phyloP scores from a whole-genome alignment of 352 stramenopile genomes.

The Aphanomyces stellatus region DNA sequence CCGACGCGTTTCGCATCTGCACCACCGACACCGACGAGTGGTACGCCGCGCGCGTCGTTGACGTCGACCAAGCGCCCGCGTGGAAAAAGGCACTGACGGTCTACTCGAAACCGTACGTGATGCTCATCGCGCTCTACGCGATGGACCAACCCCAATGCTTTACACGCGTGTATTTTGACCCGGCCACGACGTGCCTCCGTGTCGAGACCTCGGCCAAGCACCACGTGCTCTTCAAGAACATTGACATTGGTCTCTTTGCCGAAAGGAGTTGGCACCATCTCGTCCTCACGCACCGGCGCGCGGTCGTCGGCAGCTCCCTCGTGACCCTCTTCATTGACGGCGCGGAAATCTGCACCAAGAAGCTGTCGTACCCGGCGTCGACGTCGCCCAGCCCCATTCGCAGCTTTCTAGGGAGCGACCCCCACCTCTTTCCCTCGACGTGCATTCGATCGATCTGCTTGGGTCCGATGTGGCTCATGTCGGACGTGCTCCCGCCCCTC shows the following conservation, averaged over 20 bases:
- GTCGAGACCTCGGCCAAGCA: constrained; percentile 53
- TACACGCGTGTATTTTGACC: constrained; percentile 66
- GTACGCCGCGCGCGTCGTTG: constrained; percentile 21
- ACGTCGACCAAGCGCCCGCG: constrained; percentile 7
- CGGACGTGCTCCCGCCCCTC: constrained; percentile 38
- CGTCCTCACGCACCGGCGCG: constrained; percentile 57
- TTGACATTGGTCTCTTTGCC: constrained; percentile 40
- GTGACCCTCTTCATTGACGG: constrained; percentile 72
- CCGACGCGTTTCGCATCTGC: constrained; percentile 41
- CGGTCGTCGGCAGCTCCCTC: constrained; percentile 56
- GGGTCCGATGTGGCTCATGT: constrained; percentile 54
- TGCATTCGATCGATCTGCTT: constrained; percentile 57
- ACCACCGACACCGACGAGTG: constrained; percentile 32
- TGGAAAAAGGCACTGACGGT: constrained; percentile 12
- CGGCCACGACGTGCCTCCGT: constrained; percentile 44
- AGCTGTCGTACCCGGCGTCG: constrained; percentile 54
- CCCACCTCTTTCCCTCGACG: constrained; percentile 53
- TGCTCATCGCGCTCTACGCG: constrained; percentile 63
- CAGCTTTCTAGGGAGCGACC: constrained; percentile 64
- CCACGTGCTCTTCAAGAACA: constrained; percentile 52
- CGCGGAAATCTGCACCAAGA: constrained; percentile 59
- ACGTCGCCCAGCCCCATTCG: constrained; percentile 38
- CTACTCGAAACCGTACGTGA: not conserved
- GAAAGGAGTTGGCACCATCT: constrained; percentile 56
- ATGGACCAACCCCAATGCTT: constrained; percentile 52